Evolutionary conservation across 495 filamentous ascomycete species (phyloP), one percentile per base, ranked within the genome.

Genomic region (Neurospora sp.): DNA sequence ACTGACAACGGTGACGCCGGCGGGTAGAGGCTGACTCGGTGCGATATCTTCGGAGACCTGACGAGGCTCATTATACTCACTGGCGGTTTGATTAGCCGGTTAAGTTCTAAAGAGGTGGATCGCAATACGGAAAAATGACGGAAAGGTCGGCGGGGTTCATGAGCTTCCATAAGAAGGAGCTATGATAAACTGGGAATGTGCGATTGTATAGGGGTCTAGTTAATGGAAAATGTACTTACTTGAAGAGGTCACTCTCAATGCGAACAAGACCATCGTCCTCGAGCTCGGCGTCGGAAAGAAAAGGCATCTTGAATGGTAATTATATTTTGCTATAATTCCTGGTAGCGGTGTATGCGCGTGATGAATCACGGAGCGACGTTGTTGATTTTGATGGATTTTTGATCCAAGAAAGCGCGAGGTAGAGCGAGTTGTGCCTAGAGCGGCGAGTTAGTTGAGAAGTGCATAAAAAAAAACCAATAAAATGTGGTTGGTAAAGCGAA

Each of bases 231-330:
- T 23, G 7, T n/a, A 77, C 77, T 77, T 76, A 79, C 78, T 71
- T 69, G 35, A 73, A 48, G 12, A 80, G 39, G 69, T 80, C 78
- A 70, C 78, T 80, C 46, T 76, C 70, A n/a, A 80, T 46, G 16
- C 73, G 73, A 69, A 73, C 70, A 11, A 78, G 41, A 14, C 37
- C 72, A 3, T 74, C 76, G 7, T 71, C 72, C 16, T 76, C 75
- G 4, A 71, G 16, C 70, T 71, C 70, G 70, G 27, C 27, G 23
- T 62, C 54, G 54, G 54, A 62, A 9, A 71, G 39, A 31, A 72
- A 72, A 3, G 75, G 72, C 74, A 73, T 72, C 27, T 73, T 77
- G 48, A 27, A 46, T 41, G 73, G 6, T 46, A 40, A 41, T 31
- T 31, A 16, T 35, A 23, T 12, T 40, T 40, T 40, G 69, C 8